A percentile compares a stretch with the other conserved stretches of the same genome.
These are phyloP conservation scores for Hymenoscyphus infarciens DNA, from an alignment of 2,329 filamentous ascomycete species.

Conservation along the genomic window DNA sequence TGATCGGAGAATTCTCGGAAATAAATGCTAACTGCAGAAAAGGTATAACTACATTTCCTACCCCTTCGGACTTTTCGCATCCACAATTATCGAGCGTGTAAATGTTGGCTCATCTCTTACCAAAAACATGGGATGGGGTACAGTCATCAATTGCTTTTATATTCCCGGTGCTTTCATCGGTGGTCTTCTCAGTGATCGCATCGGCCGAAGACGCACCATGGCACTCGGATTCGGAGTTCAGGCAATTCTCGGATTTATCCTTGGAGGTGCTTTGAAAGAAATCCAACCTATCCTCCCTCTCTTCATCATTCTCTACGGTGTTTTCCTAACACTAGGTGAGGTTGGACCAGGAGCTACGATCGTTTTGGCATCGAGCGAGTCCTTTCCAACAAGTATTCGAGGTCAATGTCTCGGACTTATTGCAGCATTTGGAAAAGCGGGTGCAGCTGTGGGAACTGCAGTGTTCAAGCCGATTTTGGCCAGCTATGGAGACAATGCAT, in stretches of 20 bases:
- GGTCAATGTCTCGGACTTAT: conserved; percentile 74
- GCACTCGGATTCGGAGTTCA: conserved; percentile 68
- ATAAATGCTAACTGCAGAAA: neutral
- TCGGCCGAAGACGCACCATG: conserved; percentile 75
- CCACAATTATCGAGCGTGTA: conserved; percentile 66
- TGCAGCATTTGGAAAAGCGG: conserved; percentile 70
- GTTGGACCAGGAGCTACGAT: conserved; percentile 90
- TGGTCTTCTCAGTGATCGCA: conserved; percentile 70
- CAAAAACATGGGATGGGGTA: conserved; percentile 83
- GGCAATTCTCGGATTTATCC: conserved; percentile 78
- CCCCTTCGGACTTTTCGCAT: conserved; percentile 80
- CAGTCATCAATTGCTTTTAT: conserved; percentile 84
- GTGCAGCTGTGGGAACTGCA: conserved; percentile 82
- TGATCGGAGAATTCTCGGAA: conserved; percentile 26
- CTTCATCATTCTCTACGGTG: conserved; percentile 75
- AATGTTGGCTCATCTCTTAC: conserved; percentile 59
- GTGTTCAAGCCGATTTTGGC: conserved; percentile 69
- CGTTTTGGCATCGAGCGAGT: conserved; percentile 81
- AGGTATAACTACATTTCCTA: conserved; percentile 53
- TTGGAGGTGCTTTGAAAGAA: conserved; percentile 71
- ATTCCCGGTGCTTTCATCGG: conserved; percentile 77
- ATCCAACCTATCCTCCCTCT: conserved; percentile 67
- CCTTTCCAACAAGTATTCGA: conserved; percentile 78
- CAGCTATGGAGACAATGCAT: conserved; percentile 38
- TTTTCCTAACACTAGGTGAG: conserved; percentile 76